These are phyloP conservation scores for Diaporthe sp. DNA, from an alignment of 2,329 filamentous ascomycete species.

Conservation along the genomic window DNA sequence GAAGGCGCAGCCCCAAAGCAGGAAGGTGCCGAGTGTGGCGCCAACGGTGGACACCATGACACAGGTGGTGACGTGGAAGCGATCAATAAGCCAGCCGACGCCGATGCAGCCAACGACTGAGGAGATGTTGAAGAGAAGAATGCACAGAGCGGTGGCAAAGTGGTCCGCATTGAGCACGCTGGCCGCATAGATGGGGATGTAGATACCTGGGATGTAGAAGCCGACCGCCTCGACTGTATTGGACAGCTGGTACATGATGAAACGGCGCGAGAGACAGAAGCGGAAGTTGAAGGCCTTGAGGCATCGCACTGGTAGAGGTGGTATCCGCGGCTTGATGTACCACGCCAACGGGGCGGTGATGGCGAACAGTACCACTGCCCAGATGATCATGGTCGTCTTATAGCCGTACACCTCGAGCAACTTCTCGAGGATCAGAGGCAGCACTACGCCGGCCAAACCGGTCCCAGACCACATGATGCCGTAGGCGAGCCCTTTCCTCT, in stretches of 20 bases:
- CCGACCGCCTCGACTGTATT: conserved; percentile 71
- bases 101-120: conserved; percentile 69
- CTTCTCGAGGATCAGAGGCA: conserved; percentile 65
- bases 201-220: conserved; percentile 74
- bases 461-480: conserved; percentile 74
- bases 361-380: conserved; percentile 63
- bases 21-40: conserved; percentile 66
- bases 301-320: conserved; percentile 54
- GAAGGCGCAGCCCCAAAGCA: conserved; percentile 72
- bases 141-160: conserved; percentile 66
- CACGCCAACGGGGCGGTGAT: conserved; percentile 67
- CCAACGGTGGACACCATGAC: conserved; percentile 69
- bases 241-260: conserved; percentile 69
- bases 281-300: conserved; percentile 55
- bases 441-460: conserved; percentile 61
- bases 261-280: conserved; percentile 66
- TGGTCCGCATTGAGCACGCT: conserved; percentile 60
- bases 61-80: conserved; percentile 65
- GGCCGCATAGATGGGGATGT: conserved; percentile 69
- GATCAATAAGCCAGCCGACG: conserved; percentile 70
- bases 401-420: conserved; percentile 65
- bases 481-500: conserved; percentile 69
- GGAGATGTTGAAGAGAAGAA: conserved; percentile 71
- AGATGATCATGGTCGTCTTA: conserved; percentile 66
- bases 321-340: conserved; percentile 68